Evolutionary conservation across 1,284 basidiomycete species (phyloP).

Genomic region (Thelephora terrestris): DNA sequence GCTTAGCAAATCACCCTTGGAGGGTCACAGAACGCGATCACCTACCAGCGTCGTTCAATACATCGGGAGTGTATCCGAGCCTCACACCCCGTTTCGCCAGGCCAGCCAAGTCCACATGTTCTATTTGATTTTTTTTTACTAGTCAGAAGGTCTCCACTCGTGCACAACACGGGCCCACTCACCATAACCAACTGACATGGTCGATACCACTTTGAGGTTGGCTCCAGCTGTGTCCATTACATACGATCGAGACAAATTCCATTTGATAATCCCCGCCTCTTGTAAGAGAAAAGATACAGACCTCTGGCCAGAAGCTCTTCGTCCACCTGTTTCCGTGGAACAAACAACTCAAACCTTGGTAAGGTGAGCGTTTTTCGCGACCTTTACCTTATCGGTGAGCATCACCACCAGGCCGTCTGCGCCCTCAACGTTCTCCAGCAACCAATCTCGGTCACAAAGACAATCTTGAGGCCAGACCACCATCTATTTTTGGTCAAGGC

Average conservation of each 20-base stretch:
- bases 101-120: slow-evolving; percentile 69
- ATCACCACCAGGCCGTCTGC: slow-evolving; percentile 60
- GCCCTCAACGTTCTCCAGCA: slow-evolving; percentile 63
- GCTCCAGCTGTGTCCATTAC: slow-evolving; percentile 47
- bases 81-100: slow-evolving; percentile 59
- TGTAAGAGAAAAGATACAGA: slow-evolving; percentile 14
- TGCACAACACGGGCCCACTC: slow-evolving; percentile 12
- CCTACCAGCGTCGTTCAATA: slow-evolving; percentile 79
- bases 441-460: slow-evolving; percentile 62
- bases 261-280: background rate
- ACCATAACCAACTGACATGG: slow-evolving; percentile 88
- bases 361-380: background rate
- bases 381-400: slow-evolving; percentile 57
- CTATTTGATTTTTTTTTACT: slow-evolving; percentile 27
- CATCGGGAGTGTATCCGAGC: slow-evolving; percentile 87
- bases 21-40: slow-evolving; percentile 4
- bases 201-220: slow-evolving; percentile 71
- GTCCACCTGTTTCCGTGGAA: slow-evolving; percentile 44
- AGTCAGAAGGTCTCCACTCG: background rate
- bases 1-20: background rate
- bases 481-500: slow-evolving; percentile 33
- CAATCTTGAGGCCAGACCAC: slow-evolving; percentile 65
- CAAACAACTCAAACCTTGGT: slow-evolving; percentile 9
- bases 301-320: slow-evolving; percentile 64
- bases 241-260: background rate